These are phyloP conservation scores for Sordariomycetes sp. DNA, from an alignment of 2,329 filamentous ascomycete species.

Conservation along the genomic window DNA sequence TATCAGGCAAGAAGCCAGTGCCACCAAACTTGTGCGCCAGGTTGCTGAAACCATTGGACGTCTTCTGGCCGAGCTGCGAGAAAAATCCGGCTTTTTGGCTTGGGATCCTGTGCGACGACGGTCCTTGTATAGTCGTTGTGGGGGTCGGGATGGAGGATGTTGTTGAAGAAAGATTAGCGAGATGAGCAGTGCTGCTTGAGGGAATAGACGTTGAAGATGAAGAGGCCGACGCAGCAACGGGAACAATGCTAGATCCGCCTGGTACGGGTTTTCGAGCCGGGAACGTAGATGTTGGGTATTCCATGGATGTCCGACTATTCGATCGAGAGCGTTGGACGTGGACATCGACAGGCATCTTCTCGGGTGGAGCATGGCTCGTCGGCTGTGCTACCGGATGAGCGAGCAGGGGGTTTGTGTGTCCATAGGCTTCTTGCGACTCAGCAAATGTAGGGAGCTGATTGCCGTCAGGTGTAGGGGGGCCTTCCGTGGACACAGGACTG, in stretches of 20 bases:
- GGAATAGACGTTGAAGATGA: neutral
- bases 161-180: neutral
- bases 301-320: too few relatives aligned
- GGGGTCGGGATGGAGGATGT: neutral
- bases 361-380: neutral
- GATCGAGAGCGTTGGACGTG: too few relatives aligned
- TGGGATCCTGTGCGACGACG: neutral
- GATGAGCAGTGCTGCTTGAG: neutral
- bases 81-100: slow-evolving; percentile 8
- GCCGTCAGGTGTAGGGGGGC: neutral
- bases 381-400: neutral
- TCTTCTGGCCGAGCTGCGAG: slow-evolving; percentile 27
- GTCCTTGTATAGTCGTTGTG: neutral
- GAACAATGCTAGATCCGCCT: neutral
- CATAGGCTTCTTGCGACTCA: neutral
- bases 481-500: neutral
- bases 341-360: neutral
- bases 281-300: too few relatives aligned
- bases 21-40: slow-evolving; percentile 73
- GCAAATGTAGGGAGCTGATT: neutral
- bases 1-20: slow-evolving; percentile 80
- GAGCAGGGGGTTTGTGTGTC: neutral
- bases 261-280: neutral
- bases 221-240: neutral
- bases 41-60: slow-evolving; percentile 67